Evolutionary conservation across 2,329 filamentous ascomycete species (phyloP), one percentile per base, ranked within the genome.

Genomic region (Sarocladium oryzae): DNA sequence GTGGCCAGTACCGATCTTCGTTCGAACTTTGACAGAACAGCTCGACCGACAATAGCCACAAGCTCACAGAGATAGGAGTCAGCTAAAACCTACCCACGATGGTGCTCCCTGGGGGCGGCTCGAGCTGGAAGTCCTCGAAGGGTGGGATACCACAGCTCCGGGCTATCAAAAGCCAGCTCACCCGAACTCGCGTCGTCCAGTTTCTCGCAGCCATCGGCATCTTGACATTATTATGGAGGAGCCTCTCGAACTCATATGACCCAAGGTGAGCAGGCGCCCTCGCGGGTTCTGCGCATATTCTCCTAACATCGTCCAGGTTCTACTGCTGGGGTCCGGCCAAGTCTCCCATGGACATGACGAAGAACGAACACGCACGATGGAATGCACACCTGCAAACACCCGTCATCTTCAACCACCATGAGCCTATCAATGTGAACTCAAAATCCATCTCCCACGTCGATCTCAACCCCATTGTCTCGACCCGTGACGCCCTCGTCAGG

Each of bases 251-350:
- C 33, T 83, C 84, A 40, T 89, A 95, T 65, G 89, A 96, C 83
- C 89, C 95, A 76, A 95, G 84, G 92, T 96, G 77, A 61, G 78
- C 43, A 7, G 15, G 9, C 15, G 15, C 20, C 26, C 36, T 41
- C 23, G 28, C n/a, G 4, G 9, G 21, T 23, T 11, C 11, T 2
- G 11, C 8, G 24, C 10, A 16, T 21, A n/a, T n/a, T n/a, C n/a
- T 20, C n/a, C 50, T 52, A 15, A 52, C 45, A 36, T 28, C n/a
- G 33, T 56, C 56, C 63, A 97, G 92, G 71, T 96, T 95, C 71
- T 95, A 96, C 72, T 99, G 93, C 75, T 97, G 90, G 80, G 93
- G 93, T 11, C 92, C 93, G 13, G 82, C 86, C 21, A 96, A 95
- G 74, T 82, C 93, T n/a, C 93, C 93, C 50, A 95, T 95, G 84